These are phyloP conservation scores for Aegilops bicornis DNA, from an alignment of 176 grass and related monocot genomes.

Conservation along the genomic window DNA sequence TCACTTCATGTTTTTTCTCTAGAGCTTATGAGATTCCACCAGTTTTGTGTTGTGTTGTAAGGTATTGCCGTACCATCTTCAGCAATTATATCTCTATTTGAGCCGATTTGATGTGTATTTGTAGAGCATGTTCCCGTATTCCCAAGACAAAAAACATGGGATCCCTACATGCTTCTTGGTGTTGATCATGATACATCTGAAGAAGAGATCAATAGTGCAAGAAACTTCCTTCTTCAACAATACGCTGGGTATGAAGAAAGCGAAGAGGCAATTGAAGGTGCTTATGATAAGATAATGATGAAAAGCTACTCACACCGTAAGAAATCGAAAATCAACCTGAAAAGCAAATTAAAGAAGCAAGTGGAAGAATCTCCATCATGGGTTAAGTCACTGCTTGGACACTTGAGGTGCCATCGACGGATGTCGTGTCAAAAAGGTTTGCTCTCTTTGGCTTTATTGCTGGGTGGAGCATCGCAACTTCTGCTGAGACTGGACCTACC, in stretches of 20 bases:
- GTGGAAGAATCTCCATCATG: constrained; percentile 84
- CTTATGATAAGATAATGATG: constrained; percentile 93
- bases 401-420: constrained; percentile 62
- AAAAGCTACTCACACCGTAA: constrained; percentile 70
- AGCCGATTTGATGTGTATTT: not conserved
- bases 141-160: constrained; percentile 56
- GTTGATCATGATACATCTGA: constrained; percentile 68
- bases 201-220: constrained; percentile 75
- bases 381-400: constrained; percentile 64
- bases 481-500: not conserved
- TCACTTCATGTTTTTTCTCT: not conserved
- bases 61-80: not conserved
- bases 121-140: constrained; percentile 57
- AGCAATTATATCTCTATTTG: not conserved
- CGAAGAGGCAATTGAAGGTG: constrained; percentile 79
- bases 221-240: constrained; percentile 75
- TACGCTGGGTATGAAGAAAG: constrained; percentile 72
- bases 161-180: constrained; percentile 88
- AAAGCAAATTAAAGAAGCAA: constrained; percentile 67
- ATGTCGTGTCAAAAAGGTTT: constrained; percentile 57
- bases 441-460: constrained; percentile 77
- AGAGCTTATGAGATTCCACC: not conserved
- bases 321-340: constrained; percentile 80
- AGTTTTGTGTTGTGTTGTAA: not conserved
- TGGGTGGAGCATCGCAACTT: constrained; percentile 81